phyloP scores from a whole-genome alignment of 2,329 filamentous ascomycete species.

The Juglanconis juglandina region DNA sequence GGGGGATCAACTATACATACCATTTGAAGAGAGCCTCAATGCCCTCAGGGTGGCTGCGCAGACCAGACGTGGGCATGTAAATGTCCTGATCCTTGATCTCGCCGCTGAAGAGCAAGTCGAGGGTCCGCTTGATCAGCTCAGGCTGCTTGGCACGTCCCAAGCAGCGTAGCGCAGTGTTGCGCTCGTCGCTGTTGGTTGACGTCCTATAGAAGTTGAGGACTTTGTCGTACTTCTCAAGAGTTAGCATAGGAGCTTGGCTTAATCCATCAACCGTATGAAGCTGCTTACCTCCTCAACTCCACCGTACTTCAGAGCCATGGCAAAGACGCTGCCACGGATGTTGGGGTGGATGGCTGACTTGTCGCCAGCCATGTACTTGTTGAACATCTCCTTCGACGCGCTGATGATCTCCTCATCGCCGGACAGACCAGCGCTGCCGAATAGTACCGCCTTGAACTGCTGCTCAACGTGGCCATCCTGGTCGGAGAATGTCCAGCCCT shows the following conservation, averaged over 20 bases:
- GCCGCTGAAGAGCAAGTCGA: constrained; percentile 69
- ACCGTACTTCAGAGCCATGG: constrained; percentile 78
- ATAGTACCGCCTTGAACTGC: constrained; percentile 91
- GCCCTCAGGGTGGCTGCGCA: constrained; percentile 73
- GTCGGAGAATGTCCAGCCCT: constrained; percentile 85
- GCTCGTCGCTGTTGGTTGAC: constrained; percentile 78
- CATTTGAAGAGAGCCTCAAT: constrained; percentile 78
- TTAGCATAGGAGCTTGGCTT: constrained; percentile 14
- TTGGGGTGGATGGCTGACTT: constrained; percentile 84
- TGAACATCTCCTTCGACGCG: constrained; percentile 86
- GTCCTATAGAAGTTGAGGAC: constrained; percentile 72
- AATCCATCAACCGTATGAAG: neutral
- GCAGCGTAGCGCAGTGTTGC: constrained; percentile 82
- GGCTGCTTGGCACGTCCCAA: constrained; percentile 76
- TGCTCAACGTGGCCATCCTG: constrained; percentile 85
- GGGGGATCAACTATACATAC: constrained; percentile 28
- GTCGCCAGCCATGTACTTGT: constrained; percentile 77
- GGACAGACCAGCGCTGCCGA: constrained; percentile 75
- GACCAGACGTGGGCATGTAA: constrained; percentile 78
- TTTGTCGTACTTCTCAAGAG: constrained; percentile 60
- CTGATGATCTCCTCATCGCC: constrained; percentile 76
- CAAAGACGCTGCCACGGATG: constrained; percentile 81
- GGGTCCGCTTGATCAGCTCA: constrained; percentile 75
- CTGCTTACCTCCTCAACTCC: constrained; percentile 70
- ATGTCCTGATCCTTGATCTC: constrained; percentile 94